phyloP scores from a whole-genome alignment of 129 eudicot genomes.

The Saposhnikovia divaricata region DNA sequence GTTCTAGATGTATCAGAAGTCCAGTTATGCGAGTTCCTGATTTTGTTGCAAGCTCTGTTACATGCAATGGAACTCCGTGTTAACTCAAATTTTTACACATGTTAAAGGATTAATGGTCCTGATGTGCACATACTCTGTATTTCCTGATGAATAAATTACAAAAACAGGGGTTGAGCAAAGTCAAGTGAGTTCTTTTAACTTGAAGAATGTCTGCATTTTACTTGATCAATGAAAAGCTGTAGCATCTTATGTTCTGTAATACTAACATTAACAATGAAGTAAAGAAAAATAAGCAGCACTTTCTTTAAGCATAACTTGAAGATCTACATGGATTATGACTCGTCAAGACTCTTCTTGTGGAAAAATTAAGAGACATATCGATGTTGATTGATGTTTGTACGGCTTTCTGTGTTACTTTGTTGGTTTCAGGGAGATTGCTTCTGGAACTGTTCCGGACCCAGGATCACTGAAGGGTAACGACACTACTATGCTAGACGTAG shows the following conservation, averaged over 20 bases:
- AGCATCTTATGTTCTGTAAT: not conserved
- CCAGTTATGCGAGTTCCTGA: too few species aligned
- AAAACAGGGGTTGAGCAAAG: not conserved
- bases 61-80: too few species aligned
- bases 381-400: not conserved
- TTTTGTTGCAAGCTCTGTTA: too few species aligned
- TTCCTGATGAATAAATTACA: too few species aligned
- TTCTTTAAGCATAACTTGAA: too few species aligned
- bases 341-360: not conserved
- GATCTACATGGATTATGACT: not conserved
- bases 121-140: not conserved
- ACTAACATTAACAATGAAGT: not conserved
- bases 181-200: not conserved
- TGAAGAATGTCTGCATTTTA: not conserved
- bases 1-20: too few species aligned
- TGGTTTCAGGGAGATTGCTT: constrained; percentile 46
- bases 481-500: constrained; percentile 53
- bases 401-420: not conserved
- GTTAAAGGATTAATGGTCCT: too few species aligned
- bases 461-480: constrained; percentile 62
- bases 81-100: too few species aligned
- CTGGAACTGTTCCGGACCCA: constrained; percentile 79
- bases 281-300: not conserved
- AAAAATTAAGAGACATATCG: not conserved
- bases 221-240: not conserved